These are phyloP conservation scores for Blastosporella zonata DNA, from an alignment of 1,284 basidiomycete genomes.

Conservation along the genomic window DNA sequence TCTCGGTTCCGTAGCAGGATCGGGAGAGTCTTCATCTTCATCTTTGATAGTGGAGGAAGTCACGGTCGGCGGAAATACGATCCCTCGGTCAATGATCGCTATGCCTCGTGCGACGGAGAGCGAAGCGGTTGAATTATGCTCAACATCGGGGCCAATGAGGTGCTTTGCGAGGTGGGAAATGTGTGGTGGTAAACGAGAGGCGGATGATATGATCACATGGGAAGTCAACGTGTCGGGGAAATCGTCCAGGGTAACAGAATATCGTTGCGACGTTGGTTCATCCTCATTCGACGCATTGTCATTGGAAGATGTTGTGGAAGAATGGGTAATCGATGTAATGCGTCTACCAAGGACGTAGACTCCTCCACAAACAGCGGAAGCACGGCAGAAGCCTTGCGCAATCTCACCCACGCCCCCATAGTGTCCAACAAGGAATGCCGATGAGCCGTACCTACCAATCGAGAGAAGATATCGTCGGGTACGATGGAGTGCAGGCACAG, in stretches of 20 bases:
- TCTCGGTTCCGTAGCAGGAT: slow-evolving; percentile 21
- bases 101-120: slow-evolving; percentile 58
- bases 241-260: slow-evolving; percentile 47
- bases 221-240: slow-evolving; percentile 52
- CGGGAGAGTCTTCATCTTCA: slow-evolving; percentile 9
- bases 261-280: slow-evolving; percentile 12
- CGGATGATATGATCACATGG: slow-evolving; percentile 40
- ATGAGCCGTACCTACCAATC: slow-evolving; percentile 84
- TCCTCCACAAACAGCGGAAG: slow-evolving; percentile 80
- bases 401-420: slow-evolving; percentile 93
- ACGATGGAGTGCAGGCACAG: slow-evolving; percentile 61
- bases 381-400: slow-evolving; percentile 91
- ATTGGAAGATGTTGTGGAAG: slow-evolving; percentile 8
- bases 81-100: slow-evolving; percentile 58
- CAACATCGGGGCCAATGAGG: slow-evolving; percentile 2
- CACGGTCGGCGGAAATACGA: slow-evolving; percentile 35
- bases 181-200: slow-evolving; percentile 28
- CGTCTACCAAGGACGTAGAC: slow-evolving; percentile 81
- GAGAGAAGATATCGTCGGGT: slow-evolving; percentile 76
- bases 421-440: slow-evolving; percentile 90
- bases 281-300: slow-evolving; percentile 3
- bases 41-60: slow-evolving; percentile 18
- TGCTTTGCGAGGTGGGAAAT: slow-evolving; percentile 24
- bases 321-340: slow-evolving; percentile 40
- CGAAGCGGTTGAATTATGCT: not conserved